Percentiles rank a stretch among this genome's conserved stretches.
Evolutionary conservation across 352 stramenopile genomes (phyloP).

Genomic region (Pythium insidiosum): DNA sequence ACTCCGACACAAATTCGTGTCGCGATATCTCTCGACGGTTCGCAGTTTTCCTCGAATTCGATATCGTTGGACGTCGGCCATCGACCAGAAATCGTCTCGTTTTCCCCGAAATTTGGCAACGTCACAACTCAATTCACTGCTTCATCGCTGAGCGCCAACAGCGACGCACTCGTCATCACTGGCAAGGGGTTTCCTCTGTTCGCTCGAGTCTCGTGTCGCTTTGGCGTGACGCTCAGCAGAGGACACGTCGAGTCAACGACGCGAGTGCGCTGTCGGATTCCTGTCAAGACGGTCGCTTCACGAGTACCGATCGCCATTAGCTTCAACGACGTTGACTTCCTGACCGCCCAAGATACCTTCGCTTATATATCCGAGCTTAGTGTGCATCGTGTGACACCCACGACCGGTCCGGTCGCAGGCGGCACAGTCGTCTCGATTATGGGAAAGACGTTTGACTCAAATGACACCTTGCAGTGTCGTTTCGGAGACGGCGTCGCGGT

Average conservation of each 20-base stretch:
- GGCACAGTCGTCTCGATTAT: not conserved
- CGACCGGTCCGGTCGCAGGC: not conserved
- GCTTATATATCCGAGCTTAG: not conserved
- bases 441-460: not conserved
- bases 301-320: not conserved
- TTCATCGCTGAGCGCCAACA: not conserved
- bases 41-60: slow-evolving; percentile 2
- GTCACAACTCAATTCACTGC: slow-evolving; percentile 3
- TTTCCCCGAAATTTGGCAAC: no score
- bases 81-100: slow-evolving; percentile 10
- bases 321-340: not conserved
- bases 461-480: slow-evolving; percentile 26
- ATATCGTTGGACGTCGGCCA: slow-evolving; percentile 5
- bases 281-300: not conserved
- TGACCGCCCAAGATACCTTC: not conserved
- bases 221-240: not conserved
- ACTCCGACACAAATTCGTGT: no score
- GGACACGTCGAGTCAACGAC: not conserved
- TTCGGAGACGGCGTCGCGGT: slow-evolving; percentile 43
- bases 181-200: not conserved
- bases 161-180: not conserved
- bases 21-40: slow-evolving; percentile 3
- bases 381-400: not conserved
- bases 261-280: not conserved
- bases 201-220: not conserved